These are phyloP conservation scores for Obelidium mucronatum DNA, from an alignment of 192 early-diverging fungal genomes.

Conservation along the genomic window DNA sequence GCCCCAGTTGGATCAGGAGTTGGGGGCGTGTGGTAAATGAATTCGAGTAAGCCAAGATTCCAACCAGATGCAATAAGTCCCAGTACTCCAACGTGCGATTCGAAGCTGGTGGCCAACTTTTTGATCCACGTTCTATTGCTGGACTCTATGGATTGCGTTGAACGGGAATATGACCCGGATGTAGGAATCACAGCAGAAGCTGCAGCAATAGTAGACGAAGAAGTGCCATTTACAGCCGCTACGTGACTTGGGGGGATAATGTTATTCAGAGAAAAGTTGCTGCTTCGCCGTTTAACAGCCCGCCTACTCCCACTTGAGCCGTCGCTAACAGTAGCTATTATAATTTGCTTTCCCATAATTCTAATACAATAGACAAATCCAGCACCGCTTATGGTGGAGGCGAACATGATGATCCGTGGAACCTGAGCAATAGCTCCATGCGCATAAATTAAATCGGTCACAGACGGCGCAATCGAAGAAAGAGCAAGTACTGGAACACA, in stretches of 20 bases:
- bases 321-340: not conserved
- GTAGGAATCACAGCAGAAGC: not conserved
- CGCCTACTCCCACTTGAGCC: not conserved
- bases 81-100: slow-evolving; percentile 2
- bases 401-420: not conserved
- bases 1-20: not conserved
- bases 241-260: not conserved
- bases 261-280: not conserved
- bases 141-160: not conserved
- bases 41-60: slow-evolving; percentile 9
- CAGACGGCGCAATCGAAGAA: not conserved
- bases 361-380: not conserved
- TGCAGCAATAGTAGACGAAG: not conserved
- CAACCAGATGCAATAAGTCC: slow-evolving; percentile 4
- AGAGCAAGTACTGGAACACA: not conserved
- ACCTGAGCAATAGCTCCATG: not conserved
- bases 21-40: not conserved
- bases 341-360: not conserved
- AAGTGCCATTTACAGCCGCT: too few species aligned
- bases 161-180: not conserved
- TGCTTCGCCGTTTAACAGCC: not conserved
- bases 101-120: not conserved
- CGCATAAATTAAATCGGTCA: not conserved
- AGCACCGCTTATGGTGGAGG: not conserved
- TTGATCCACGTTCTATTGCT: not conserved